These are phyloP conservation scores for Saturnispora serradocipensis DNA, from an alignment of 805 yeast genomes.

Conservation along the genomic window DNA sequence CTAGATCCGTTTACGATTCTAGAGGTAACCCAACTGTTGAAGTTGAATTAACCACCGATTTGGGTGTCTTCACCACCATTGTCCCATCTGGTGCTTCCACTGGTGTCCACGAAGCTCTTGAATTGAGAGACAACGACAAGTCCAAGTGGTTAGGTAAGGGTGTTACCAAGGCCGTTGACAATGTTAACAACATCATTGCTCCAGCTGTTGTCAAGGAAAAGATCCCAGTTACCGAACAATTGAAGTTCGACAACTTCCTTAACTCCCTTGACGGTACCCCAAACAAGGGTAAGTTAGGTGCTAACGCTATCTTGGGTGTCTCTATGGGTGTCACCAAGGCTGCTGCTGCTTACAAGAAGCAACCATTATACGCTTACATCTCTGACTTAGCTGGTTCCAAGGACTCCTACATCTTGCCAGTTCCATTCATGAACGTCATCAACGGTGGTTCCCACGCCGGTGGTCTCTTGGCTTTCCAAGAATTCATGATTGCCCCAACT, in stretches of 20 bases:
- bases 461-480: conserved; percentile 98
- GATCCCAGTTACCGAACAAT: conserved; percentile 82
- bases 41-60: conserved; percentile 88
- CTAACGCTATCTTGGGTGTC: conserved; percentile 97
- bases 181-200: conserved; percentile 90
- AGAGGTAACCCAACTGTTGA: conserved; percentile 99
- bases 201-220: conserved; percentile 82
- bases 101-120: conserved; percentile 97
- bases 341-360: conserved; percentile 91
- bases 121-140: conserved; percentile 97
- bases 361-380: conserved; percentile 90
- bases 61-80: conserved; percentile 92
- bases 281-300: conserved; percentile 96
- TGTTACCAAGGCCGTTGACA: conserved; percentile 92
- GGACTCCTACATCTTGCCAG: conserved; percentile 89
- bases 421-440: conserved; percentile 97
- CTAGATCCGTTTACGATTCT: conserved; percentile 98
- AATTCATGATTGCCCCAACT: conserved; percentile 97
- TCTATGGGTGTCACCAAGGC: conserved; percentile 96
- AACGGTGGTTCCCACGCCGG: conserved; percentile 99
- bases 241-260: conserved; percentile 78
- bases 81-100: conserved; percentile 99
- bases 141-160: conserved; percentile 98
- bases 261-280: conserved; percentile 88
- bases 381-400: conserved; percentile 70